Evolutionary conservation across 805 yeast species (phyloP).

Genomic region (Candida maris): DNA sequence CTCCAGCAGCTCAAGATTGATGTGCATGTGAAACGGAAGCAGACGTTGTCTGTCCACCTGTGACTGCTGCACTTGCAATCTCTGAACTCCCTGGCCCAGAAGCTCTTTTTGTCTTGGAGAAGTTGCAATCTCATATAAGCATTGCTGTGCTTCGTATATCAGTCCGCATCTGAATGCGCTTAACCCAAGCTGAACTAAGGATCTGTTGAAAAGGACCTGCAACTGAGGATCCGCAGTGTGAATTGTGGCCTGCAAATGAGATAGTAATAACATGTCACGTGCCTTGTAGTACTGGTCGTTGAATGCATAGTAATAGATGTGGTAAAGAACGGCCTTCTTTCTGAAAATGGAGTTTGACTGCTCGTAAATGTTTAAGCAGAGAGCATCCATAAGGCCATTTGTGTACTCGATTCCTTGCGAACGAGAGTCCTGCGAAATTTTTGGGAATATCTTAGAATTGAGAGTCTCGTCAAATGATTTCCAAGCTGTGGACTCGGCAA

Average conservation of each 20-base stretch:
- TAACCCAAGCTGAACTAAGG: constrained; percentile 91
- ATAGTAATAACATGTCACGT: constrained; percentile 80
- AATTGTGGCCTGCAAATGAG: constrained; percentile 80
- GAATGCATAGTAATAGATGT: constrained; percentile 88
- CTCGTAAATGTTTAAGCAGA: constrained; percentile 62
- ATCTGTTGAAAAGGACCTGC: constrained; percentile 92
- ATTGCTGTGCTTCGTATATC: constrained; percentile 81
- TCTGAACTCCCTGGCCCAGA: constrained; percentile 83
- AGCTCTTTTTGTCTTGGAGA: constrained; percentile 86
- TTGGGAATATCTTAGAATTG: constrained; percentile 36
- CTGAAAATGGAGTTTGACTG: constrained; percentile 68
- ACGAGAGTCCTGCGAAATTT: constrained; percentile 25
- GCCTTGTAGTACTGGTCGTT: constrained; percentile 81
- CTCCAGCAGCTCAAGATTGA: constrained; percentile 90
- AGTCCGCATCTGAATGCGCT: constrained; percentile 91
- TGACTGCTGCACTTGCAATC: constrained; percentile 48
- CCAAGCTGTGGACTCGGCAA: constrained; percentile 79
- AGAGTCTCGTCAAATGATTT: constrained; percentile 36
- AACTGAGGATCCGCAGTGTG: constrained; percentile 79
- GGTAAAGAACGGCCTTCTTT: constrained; percentile 78
- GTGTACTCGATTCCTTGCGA: constrained; percentile 35
- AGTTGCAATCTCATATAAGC: constrained; percentile 81
- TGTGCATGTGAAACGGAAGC: constrained; percentile 97
- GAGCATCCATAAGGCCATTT: constrained; percentile 56
- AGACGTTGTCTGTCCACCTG: constrained; percentile 71